A percentile compares a stretch with the other conserved stretches of the same genome.
Evolutionary conservation across 345 rosid species (phyloP).

Genomic region (Microcos paniculata): DNA sequence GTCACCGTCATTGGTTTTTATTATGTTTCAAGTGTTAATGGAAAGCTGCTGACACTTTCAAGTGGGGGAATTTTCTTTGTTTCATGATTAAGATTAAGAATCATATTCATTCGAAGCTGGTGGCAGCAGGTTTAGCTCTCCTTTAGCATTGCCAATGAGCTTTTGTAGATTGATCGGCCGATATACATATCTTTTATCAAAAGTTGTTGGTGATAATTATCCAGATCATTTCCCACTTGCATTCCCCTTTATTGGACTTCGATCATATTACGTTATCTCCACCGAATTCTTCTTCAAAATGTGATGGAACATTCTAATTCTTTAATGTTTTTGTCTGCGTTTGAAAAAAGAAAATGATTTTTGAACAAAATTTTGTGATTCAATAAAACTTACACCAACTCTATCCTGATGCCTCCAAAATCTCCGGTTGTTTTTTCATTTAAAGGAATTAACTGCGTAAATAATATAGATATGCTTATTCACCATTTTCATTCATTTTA

Average conservation of each 20-base stretch:
- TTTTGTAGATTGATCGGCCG: constrained; percentile 3
- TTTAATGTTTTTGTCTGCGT: not conserved
- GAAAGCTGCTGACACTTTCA: not conserved
- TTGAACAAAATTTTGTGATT: not conserved
- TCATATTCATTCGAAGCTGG: constrained; percentile 12
- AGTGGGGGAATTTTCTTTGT: constrained; percentile 14
- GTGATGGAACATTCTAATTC: not conserved
- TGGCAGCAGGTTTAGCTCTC: not conserved
- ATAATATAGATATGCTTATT: too few species aligned
- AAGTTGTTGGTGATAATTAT: not conserved
- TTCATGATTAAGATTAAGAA: constrained; percentile 16
- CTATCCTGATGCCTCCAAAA: too few species aligned
- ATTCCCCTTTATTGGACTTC: not conserved
- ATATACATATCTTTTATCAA: not conserved
- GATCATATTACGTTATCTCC: constrained; percentile 9
- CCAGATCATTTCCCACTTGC: constrained; percentile 11
- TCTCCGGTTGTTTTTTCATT: too few species aligned
- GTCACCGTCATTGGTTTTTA: constrained; percentile 17
- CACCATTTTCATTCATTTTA: too few species aligned
- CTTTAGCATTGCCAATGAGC: constrained; percentile 5
- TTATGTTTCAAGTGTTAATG: constrained; percentile 14
- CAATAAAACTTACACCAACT: not conserved
- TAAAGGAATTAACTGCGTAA: too few species aligned
- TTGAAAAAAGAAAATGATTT: not conserved
- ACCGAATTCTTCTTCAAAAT: constrained; percentile 1